A percentile compares a stretch with the other conserved stretches of the same genome.
Evolutionary conservation across 2,329 filamentous ascomycete species (phyloP).

Genomic region (Aspergillus arachidicola): DNA sequence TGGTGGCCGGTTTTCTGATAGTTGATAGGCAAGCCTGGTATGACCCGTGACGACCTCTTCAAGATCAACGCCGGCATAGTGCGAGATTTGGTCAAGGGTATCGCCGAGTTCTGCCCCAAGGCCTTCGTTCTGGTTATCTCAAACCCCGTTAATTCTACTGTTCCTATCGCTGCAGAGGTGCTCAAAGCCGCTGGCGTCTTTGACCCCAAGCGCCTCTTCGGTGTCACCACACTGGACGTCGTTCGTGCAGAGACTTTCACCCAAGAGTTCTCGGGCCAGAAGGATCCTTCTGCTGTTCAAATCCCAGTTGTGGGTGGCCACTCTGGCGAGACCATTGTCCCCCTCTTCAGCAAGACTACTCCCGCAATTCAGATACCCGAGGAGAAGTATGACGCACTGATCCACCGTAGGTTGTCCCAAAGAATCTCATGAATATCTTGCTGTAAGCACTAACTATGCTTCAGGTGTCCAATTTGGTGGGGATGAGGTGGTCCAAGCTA

Average conservation of each 20-base stretch:
- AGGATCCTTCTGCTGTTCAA: constrained; percentile 77
- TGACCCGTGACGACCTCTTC: constrained; percentile 99
- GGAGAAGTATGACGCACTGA: constrained; percentile 86
- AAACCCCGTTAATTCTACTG: constrained; percentile 99
- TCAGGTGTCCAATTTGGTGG: constrained; percentile 89
- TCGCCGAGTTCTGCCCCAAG: constrained; percentile 86
- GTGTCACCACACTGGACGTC: constrained; percentile 97
- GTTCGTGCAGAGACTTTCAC: constrained; percentile 98
- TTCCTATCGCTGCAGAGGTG: constrained; percentile 95
- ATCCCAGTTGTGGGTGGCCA: constrained; percentile 96
- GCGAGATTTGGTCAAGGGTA: constrained; percentile 84
- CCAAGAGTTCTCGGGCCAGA: constrained; percentile 78
- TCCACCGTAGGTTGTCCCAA: constrained; percentile 67
- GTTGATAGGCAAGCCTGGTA: constrained; percentile 86
- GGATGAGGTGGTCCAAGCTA: constrained; percentile 94
- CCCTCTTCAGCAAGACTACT: constrained; percentile 89
- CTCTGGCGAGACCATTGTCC: constrained; percentile 97
- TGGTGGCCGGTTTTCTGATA: constrained; percentile 18
- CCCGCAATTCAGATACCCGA: constrained; percentile 78
- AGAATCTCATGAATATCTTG: neutral
- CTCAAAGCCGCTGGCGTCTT: constrained; percentile 93
- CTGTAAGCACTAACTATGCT: neutral
- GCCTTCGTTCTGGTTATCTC: constrained; percentile 97
- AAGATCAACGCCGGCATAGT: constrained; percentile 99
- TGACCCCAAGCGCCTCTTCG: constrained; percentile 93